phyloP scores from a whole-genome alignment of 805 yeast species.

The Phaffomyces thermotolerans region DNA sequence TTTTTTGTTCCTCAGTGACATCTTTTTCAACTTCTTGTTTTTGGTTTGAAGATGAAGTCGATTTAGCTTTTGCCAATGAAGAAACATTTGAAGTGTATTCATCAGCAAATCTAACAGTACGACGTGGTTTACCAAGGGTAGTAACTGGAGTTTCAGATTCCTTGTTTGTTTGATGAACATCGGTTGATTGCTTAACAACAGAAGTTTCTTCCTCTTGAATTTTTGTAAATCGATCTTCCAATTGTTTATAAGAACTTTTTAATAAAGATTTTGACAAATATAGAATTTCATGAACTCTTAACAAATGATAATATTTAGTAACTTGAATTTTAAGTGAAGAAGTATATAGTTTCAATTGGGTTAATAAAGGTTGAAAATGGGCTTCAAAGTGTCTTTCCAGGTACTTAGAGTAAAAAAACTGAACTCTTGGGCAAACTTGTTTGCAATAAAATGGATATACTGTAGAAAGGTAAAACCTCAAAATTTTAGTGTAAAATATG shows the following conservation, averaged over 20 bases:
- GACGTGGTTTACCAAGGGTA: background rate
- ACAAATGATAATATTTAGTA: conserved; percentile 11
- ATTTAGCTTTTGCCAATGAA: background rate
- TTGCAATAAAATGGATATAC: background rate
- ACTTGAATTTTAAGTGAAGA: background rate
- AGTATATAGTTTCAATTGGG: conserved; percentile 1
- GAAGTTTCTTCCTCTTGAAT: conserved; percentile 4
- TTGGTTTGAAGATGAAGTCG: too few species aligned
- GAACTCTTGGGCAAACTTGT: conserved; percentile 1
- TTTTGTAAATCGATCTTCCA: conserved; percentile 8
- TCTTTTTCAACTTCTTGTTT: background rate
- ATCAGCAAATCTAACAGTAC: background rate
- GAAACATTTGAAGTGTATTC: background rate
- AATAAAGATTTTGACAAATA: conserved; percentile 11
- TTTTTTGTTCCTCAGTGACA: too few species aligned
- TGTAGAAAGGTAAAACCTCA: background rate
- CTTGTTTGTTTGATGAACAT: background rate
- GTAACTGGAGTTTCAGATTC: conserved; percentile 1
- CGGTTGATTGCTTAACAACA: background rate
- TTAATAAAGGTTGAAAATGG: conserved; percentile 1
- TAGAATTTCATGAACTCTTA: conserved; percentile 17
- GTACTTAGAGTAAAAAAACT: conserved; percentile 5
- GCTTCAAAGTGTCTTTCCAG: background rate
- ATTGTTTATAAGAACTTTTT: conserved; percentile 13
- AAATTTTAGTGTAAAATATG: background rate